Conservation (phyloP, 1,284 basidiomycete species). For the Tilletiaria anomala region DNA sequence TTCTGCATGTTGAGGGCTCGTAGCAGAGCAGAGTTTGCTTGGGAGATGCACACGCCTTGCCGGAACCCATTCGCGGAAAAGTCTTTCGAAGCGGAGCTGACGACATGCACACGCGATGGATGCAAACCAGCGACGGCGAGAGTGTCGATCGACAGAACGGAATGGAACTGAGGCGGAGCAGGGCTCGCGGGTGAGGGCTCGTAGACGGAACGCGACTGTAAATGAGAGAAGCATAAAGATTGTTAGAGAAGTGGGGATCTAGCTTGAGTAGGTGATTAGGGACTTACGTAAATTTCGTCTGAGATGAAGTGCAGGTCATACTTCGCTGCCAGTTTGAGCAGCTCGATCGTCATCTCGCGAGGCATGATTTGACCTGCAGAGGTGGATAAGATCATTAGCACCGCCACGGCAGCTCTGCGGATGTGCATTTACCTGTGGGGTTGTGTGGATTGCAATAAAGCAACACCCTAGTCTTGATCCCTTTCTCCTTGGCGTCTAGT, state of each 20-base stretch:
- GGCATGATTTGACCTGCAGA: conserved; percentile 9
- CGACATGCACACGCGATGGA: conserved; percentile 14
- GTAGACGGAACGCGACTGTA: conserved; percentile 18
- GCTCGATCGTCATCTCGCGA: conserved; percentile 12
- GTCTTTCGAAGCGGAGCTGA: conserved; percentile 23
- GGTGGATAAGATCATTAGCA: background rate
- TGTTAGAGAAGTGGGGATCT: too few relatives aligned
- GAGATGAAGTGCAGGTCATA: conserved; percentile 21
- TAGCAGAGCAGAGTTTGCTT: conserved; percentile 14
- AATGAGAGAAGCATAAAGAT: too few relatives aligned
- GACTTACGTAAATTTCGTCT: conserved; percentile 33
- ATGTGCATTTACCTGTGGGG: conserved; percentile 9
- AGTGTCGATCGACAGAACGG: conserved; percentile 18
- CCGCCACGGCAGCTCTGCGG: too few relatives aligned
- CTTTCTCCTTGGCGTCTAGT: conserved; percentile 5
- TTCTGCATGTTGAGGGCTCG: conserved; percentile 11
- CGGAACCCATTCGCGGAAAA: conserved; percentile 29
- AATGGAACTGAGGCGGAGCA: conserved; percentile 11
- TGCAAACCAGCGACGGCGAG: conserved; percentile 9
- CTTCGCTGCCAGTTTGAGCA: conserved; percentile 17
- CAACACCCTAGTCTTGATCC: conserved; percentile 9
- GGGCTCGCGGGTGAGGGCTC: conserved; percentile 4
- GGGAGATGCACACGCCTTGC: conserved; percentile 16
- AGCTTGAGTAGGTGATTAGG: too few relatives aligned
- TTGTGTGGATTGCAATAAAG: conserved; percentile 29